Base-by-base conservation (phyloP, 495 filamentous ascomycete species). In the Trichoderma virens region DNA sequence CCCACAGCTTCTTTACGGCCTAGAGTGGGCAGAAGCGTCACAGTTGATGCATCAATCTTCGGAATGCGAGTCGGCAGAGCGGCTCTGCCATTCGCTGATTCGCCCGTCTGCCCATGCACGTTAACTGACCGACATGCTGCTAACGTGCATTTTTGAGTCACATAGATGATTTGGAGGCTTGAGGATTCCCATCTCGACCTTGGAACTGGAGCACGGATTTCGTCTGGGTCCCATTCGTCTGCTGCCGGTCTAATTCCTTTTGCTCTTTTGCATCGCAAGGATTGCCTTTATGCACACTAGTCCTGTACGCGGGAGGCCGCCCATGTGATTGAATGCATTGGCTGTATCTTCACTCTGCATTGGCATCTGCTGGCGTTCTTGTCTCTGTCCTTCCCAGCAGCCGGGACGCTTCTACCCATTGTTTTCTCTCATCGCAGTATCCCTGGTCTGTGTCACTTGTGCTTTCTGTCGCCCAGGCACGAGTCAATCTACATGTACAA, bases 41-140 rank as follows among this genome's bases (percentile, higher is more conserved):
- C 51, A 56, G 20, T 4, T 56, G 51, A 56, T 56, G 51, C 51
- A 56, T 56, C 51, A 56, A 56, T 56, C 25, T 20, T 56, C 51
- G 51, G 51, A 56, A 56, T 56, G 51, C 51, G 11, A 20, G 51
- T 56, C 51, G 51, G 27, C 51, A 56, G 23, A 56, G 51, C 51
- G 25, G 51, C 27, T 4, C 25, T 30, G 51, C 51, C 20, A 20
- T 56, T 56, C 27, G 51, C 51, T 56, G 25, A 56, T 56, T 56
- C 51, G 51, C 51, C 51, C 51, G 20, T 56, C 27, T 56, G 34
- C 51, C 13, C 51, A 56, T 56, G 51, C 51, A 30, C 23, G 25
- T 56, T 56, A 6, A 56, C 51, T 56, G 51, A 56, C 51, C 51
- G 51, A 56, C 51, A 56, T 56, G 51, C 51, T 56, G 51, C 51